Base-by-base conservation (phyloP, 108 stramenopile species). In the Seminavis robusta region DNA sequence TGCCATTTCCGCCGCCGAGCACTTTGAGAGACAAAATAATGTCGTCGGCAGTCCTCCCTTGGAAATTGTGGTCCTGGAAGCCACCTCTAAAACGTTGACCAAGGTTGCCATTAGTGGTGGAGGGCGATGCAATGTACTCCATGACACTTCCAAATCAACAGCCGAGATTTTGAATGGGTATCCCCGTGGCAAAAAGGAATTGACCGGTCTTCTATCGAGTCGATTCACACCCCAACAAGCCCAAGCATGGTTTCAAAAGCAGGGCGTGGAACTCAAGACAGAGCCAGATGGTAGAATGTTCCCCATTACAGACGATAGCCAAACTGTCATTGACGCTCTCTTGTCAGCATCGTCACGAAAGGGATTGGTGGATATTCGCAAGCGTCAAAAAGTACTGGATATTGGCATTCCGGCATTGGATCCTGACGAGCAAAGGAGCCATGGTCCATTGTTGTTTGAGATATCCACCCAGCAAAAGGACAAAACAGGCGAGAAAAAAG, bases 281-380 rank as follows among this genome's bases (percentile, higher is more conserved):
- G 97, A 97, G 59, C 54, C 51, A 8, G 97, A 97, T 70, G 98
- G 97, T 11, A 87, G 97, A 24, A 95, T 96, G 93, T 97, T 97
- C 63, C 97, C 97, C 9, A 56, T 51, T 4, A 92, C 94, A 21
- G 95, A 97, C 60, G 62, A 77, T 29, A 86, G 88, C n/a, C 80
- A 81, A 58, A 96, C 97, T 2, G 86, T 97, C 25, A 80, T 96
- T 39, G 82, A 95, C 65, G 59, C 73, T 15, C 63, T 97, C 27
- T 26, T 60, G 41, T 41, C 55, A 6, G 76, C 94, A 9, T 94
- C 96, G 19, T 23, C 36, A 8, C 7, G 26, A 41, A 25, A 25
- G 32, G 10, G 6, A 26, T 17, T 25, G 20, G n/a, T n/a, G n/a
- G 20, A 5, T 36, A 36, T 19, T 19, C 19, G 20, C 39, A 40